Evolutionary conservation across 1,284 basidiomycete genomes (phyloP).

Genomic region (Hypsizygus ulmarius): DNA sequence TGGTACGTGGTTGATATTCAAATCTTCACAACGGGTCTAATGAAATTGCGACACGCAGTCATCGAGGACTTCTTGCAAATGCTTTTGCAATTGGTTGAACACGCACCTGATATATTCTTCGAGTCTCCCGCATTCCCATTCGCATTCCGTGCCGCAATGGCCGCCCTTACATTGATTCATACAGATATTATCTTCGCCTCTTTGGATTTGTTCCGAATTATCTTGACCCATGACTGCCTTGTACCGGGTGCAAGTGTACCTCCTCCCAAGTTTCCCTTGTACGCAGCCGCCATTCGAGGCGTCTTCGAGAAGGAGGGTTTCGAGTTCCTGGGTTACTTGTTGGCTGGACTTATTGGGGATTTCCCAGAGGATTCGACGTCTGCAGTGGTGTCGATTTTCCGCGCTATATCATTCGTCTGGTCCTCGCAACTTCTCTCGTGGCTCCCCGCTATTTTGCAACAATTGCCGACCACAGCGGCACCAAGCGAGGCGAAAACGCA

Average conservation of each 20-base stretch:
- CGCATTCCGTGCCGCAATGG: conserved; percentile 74
- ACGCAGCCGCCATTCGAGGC: conserved; percentile 64
- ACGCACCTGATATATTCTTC: conserved; percentile 76
- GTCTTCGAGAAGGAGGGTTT: conserved; percentile 76
- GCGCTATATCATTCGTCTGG: conserved; percentile 66
- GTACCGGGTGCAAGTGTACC: conserved; percentile 36
- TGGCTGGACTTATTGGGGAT: conserved; percentile 79
- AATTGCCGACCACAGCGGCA: conserved; percentile 62
- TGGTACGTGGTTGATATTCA: conserved; percentile 48
- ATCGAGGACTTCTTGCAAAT: conserved; percentile 94
- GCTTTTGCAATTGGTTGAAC: conserved; percentile 67
- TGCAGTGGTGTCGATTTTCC: conserved; percentile 75
- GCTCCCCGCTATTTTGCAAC: conserved; percentile 70
- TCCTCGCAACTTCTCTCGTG: conserved; percentile 68
- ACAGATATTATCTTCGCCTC: conserved; percentile 79
- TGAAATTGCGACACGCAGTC: conserved; percentile 48
- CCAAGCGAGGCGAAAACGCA: conserved; percentile 70
- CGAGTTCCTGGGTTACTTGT: conserved; percentile 67
- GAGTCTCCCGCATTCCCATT: conserved; percentile 71
- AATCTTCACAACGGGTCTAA: conserved; percentile 4
- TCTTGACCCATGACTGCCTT: conserved; percentile 74
- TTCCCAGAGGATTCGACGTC: conserved; percentile 87
- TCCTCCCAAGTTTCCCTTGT: conserved; percentile 62
- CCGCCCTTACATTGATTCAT: conserved; percentile 77
- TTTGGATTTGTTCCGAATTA: conserved; percentile 76